Base-by-base conservation (phyloP, 2,329 filamentous ascomycete species). In the Blastomyces parvus region DNA sequence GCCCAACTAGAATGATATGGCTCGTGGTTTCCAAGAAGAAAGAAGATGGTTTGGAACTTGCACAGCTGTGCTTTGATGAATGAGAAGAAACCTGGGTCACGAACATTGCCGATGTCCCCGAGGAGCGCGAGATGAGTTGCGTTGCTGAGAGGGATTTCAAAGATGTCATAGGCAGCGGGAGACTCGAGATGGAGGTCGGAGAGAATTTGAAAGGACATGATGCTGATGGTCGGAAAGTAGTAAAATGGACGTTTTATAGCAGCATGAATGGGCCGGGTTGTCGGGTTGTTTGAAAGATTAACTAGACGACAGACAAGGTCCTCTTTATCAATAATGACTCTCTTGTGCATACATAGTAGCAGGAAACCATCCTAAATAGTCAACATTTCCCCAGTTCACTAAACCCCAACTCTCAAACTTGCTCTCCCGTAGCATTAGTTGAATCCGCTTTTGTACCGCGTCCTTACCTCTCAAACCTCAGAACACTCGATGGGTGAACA, bases 171-270 rank as follows among this genome's bases (percentile, higher is more conserved):
- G 22, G 74, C 72, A 53, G 76, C 74, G 0, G 79, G 77, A 9
- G 70, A 68, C 68, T 86, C 83, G 8, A 86, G 75, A 65, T 86
- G 83, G 3, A 86, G 74, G 70, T 86, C 83, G 0, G 83, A 85
- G n/a, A 85, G 63, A 57, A 86, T 78, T 66, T 84, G 75, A 61
- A 77, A 59, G 17, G 42, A 46, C 6, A 22, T 17, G 63, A 66
- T 66, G 59, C 25, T 30, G 52, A 56, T 56, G 14, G 33, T 30
- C 25, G 8, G 52, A n/a, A 46, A 46, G 40, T 42, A 17, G 40
- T 46, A 46, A 46, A n/a, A n/a, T 46, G 6, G 17, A 46, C 6
- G 19, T 46, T 46, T 46, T 19, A 6, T 46, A n/a, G 44, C 44
- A 8, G 44, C 19, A 46, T 22, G 3, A 46, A 3, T 46, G 44